Evolutionary conservation across 108 stramenopile genomes (phyloP).

Genomic region (Cyclotella atomus): DNA sequence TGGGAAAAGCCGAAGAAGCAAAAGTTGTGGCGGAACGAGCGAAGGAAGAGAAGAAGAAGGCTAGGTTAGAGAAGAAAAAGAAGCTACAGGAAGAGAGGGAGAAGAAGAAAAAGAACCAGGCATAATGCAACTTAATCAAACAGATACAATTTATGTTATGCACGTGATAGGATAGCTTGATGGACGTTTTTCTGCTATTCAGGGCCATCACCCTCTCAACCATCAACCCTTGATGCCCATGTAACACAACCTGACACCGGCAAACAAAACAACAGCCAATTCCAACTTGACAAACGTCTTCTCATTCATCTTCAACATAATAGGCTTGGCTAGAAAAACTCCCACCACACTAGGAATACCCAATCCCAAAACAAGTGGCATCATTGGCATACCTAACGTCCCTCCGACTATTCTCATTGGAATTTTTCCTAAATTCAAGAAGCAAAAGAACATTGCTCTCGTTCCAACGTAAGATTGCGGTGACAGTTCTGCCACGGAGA

Average conservation of each 20-base stretch:
- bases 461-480: conserved; percentile 61
- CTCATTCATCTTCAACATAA: conserved; percentile 59
- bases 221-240: conserved; percentile 34
- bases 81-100: conserved; percentile 18
- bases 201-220: too few relatives aligned
- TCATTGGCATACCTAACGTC: conserved; percentile 52
- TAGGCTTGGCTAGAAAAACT: conserved; percentile 61
- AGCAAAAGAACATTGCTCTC: conserved; percentile 67
- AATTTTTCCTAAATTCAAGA: conserved; percentile 52
- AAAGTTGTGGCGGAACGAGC: conserved; percentile 29
- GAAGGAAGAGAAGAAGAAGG: conserved; percentile 32
- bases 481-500: conserved; percentile 51
- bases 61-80: conserved; percentile 33
- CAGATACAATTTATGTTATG: too few relatives aligned
- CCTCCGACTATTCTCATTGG: conserved; percentile 58
- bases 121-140: too few relatives aligned
- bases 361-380: conserved; percentile 43
- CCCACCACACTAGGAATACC: conserved; percentile 49
- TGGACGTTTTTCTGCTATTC: too few relatives aligned
- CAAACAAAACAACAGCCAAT: conserved; percentile 57
- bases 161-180: too few relatives aligned
- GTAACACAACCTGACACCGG: conserved; percentile 54
- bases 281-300: conserved; percentile 54
- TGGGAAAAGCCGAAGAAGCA: conserved; percentile 29
- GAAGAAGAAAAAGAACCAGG: background rate